These are phyloP conservation scores for Gossypium thurberi DNA, from an alignment of 345 rosid species.

Conservation along the genomic window DNA sequence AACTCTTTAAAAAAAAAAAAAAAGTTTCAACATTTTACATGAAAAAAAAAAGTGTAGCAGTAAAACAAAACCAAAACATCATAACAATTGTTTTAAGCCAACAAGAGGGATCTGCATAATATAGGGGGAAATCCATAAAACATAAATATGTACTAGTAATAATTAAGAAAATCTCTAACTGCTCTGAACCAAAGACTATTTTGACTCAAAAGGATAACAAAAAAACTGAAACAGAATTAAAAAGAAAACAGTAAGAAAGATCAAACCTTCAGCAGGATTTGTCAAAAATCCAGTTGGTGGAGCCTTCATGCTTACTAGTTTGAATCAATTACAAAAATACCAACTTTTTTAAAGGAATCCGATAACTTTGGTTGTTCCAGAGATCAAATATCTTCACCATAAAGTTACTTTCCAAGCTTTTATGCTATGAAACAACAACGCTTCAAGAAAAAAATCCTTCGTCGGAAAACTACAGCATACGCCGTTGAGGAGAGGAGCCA, in stretches of 20 bases:
- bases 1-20: background rate
- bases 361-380: slow-evolving; percentile 17
- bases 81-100: background rate
- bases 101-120: background rate
- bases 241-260: background rate
- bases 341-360: slow-evolving; percentile 3
- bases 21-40: background rate
- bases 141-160: too few relatives aligned
- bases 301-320: slow-evolving; percentile 63
- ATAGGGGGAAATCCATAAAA: background rate
- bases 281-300: slow-evolving; percentile 70
- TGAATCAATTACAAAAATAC: background rate
- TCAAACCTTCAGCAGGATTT: slow-evolving; percentile 66
- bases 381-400: slow-evolving; percentile 10
- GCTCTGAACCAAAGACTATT: background rate
- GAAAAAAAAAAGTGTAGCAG: background rate
- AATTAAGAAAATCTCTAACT: background rate
- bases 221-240: background rate
- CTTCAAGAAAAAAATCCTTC: background rate
- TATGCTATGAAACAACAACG: background rate
- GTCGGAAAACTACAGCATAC: background rate
- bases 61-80: background rate
- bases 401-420: slow-evolving; percentile 3
- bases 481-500: background rate
- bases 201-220: background rate